Evolutionary conservation across 2,329 filamentous ascomycete genomes (phyloP).

Genomic region (Microdochium trichocladiopsis): DNA sequence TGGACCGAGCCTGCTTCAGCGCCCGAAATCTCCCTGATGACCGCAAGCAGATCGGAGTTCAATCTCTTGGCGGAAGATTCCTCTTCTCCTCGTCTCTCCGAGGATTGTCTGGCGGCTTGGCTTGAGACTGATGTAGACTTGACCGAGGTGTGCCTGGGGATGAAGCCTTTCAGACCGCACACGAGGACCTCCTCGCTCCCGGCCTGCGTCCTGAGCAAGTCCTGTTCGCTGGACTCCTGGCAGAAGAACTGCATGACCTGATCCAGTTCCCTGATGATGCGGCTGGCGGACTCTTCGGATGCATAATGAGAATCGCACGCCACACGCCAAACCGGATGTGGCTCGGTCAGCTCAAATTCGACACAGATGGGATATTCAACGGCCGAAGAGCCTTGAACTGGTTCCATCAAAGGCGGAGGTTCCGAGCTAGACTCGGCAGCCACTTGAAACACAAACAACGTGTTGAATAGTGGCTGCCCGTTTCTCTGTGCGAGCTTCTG

Average conservation of each 20-base stretch:
- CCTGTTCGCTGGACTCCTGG: background rate
- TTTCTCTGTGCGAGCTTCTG: constrained; percentile 39
- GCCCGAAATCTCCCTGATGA: constrained; percentile 52
- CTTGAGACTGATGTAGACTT: background rate
- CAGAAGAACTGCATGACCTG: constrained; percentile 35
- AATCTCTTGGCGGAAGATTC: no score
- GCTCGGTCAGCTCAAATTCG: constrained; percentile 62
- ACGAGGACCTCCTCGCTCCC: constrained; percentile 46
- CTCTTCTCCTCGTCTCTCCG: no score
- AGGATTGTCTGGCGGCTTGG: no score
- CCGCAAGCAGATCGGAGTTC: constrained; percentile 34
- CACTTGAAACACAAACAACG: constrained; percentile 48
- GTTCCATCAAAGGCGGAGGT: constrained; percentile 43
- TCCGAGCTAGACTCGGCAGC: constrained; percentile 17
- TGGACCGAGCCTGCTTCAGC: constrained; percentile 41
- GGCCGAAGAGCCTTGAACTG: constrained; percentile 55
- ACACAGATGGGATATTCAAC: constrained; percentile 79
- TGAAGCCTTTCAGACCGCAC: constrained; percentile 52
- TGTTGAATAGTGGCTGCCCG: constrained; percentile 39
- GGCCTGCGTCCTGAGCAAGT: background rate
- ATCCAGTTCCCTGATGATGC: constrained; percentile 54
- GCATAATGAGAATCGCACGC: constrained; percentile 58
- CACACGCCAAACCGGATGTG: constrained; percentile 59
- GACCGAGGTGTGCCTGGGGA: constrained; percentile 1
- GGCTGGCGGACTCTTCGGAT: constrained; percentile 32